Conservation (phyloP, 345 rosid genomes). For the Kandelia obovata region DNA sequence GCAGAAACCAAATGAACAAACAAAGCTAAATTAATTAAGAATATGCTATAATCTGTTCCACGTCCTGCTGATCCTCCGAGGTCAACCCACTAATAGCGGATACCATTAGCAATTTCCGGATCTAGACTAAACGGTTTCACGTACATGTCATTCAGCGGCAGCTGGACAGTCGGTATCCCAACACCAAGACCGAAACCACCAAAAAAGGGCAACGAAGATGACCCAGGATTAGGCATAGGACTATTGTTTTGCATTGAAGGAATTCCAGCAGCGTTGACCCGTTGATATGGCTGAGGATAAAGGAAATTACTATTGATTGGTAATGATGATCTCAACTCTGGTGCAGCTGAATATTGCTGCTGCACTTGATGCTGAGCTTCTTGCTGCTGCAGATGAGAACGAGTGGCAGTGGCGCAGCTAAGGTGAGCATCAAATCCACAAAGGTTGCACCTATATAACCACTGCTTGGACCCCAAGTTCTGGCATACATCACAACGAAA, state of each 20-base stretch:
- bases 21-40: no score
- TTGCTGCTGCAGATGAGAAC: not conserved
- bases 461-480: conserved; percentile 30
- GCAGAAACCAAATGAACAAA: not conserved
- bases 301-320: not conserved
- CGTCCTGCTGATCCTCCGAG: not conserved
- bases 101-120: no score
- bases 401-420: conserved; percentile 28
- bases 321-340: not conserved
- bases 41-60: not conserved
- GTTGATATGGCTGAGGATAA: not conserved
- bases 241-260: not conserved
- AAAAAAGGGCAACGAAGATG: not conserved
- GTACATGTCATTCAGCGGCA: not conserved
- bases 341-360: conserved; percentile 5
- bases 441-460: conserved; percentile 42
- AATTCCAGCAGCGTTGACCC: not conserved
- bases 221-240: not conserved
- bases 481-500: conserved; percentile 42
- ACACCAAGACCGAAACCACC: not conserved
- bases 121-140: not conserved
- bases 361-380: conserved; percentile 6
- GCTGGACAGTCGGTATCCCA: not conserved
- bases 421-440: conserved; percentile 48
- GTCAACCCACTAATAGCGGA: not conserved